Evolutionary conservation across 768 basidiomycete species (phyloP).

Genomic region (Rhodosporidiobolus odoratus): DNA sequence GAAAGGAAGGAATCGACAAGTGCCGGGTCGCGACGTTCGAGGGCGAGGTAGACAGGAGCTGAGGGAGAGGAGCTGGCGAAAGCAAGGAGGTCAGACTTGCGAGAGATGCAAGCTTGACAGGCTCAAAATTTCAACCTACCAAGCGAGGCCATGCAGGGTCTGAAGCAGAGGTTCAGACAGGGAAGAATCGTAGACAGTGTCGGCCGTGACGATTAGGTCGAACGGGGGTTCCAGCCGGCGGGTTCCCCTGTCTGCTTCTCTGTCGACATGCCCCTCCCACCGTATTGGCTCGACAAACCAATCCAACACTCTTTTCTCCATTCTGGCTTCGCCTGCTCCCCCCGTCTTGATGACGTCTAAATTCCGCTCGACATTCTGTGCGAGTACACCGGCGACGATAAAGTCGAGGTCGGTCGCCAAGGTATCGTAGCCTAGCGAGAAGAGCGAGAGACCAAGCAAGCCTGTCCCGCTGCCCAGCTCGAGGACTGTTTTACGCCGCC

Average conservation of each 20-base stretch:
- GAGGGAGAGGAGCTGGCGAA: conserved; percentile 37
- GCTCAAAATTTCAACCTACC: conserved; percentile 3
- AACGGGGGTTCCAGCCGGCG: conserved; percentile 58
- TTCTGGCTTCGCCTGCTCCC: neutral
- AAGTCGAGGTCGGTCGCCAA: conserved; percentile 67
- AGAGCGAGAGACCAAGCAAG: conserved; percentile 57
- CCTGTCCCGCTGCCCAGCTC: conserved; percentile 78
- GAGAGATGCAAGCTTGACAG: conserved; percentile 56
- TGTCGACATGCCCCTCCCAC: conserved; percentile 55
- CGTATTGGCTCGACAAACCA: conserved; percentile 59
- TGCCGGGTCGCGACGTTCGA: conserved; percentile 71
- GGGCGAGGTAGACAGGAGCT: conserved; percentile 59
- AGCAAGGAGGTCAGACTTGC: conserved; percentile 52
- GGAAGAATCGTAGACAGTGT: conserved; percentile 65
- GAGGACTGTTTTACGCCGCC: conserved; percentile 49
- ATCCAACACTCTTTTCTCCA: conserved; percentile 64
- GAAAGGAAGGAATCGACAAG: conserved; percentile 60
- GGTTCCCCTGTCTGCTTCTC: neutral
- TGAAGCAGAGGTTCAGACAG: conserved; percentile 67
- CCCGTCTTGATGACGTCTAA: conserved; percentile 20
- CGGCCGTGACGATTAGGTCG: conserved; percentile 73
- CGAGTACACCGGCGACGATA: conserved; percentile 62
- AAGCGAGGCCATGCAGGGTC: conserved; percentile 58
- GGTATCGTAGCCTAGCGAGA: conserved; percentile 67
- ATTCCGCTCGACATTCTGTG: conserved; percentile 60